These are phyloP conservation scores for Saccharum spontaneum DNA, from an alignment of 176 grass and related monocot species.

Conservation along the genomic window DNA sequence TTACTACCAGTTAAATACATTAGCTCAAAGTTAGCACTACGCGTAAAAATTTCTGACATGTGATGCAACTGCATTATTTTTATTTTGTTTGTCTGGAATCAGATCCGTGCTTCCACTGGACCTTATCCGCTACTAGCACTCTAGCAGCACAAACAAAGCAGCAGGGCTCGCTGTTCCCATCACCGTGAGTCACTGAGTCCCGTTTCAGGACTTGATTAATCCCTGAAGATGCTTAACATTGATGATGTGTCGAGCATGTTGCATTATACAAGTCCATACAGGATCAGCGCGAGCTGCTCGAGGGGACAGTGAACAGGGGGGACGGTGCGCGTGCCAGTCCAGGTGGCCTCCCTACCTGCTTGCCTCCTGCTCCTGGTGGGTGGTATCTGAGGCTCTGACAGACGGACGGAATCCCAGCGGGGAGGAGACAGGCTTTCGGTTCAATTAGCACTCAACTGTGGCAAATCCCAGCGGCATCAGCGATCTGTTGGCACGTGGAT, in stretches of 20 bases:
- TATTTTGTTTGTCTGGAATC: conserved; percentile 18
- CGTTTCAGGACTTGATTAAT: conserved; percentile 4
- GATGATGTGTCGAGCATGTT: background rate
- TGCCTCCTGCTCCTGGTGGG: background rate
- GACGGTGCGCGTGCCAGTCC: background rate
- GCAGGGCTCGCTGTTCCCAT: background rate
- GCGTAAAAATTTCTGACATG: background rate
- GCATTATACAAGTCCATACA: background rate
- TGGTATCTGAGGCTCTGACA: too few species aligned
- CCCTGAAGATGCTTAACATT: background rate
- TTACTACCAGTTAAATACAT: too few species aligned
- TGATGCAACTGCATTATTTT: background rate
- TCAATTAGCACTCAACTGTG: too few species aligned
- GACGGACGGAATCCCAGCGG: too few species aligned
- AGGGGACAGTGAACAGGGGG: background rate
- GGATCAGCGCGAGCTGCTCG: background rate
- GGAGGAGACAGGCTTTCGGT: too few species aligned
- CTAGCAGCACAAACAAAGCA: background rate
- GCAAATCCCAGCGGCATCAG: too few species aligned
- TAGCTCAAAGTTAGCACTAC: background rate
- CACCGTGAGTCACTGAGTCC: background rate
- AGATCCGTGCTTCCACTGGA: conserved; percentile 9
- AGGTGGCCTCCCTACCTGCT: background rate
- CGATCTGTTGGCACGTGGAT: too few species aligned
- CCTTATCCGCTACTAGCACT: conserved; percentile 16